Evolutionary conservation across 2,329 filamentous ascomycete genomes (phyloP).

Genomic region (Botryotinia convoluta): DNA sequence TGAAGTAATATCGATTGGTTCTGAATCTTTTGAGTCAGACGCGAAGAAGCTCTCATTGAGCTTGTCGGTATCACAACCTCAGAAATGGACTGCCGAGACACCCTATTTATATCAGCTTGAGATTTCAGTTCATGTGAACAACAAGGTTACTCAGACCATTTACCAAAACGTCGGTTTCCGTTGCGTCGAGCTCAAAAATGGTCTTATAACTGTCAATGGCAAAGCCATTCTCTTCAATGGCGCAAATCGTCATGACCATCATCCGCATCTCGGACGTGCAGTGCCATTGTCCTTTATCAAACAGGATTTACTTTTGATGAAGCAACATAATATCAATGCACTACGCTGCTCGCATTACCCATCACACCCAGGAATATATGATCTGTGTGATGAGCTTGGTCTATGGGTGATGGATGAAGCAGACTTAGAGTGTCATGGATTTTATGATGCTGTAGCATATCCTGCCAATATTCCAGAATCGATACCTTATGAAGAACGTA

Average conservation of each 20-base stretch:
- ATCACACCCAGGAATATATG: constrained; percentile 58
- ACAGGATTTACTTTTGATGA: constrained; percentile 64
- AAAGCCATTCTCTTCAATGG: constrained; percentile 59
- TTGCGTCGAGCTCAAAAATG: constrained; percentile 59
- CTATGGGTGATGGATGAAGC: constrained; percentile 58
- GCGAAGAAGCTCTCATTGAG: constrained; percentile 11
- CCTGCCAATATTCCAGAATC: constrained; percentile 53
- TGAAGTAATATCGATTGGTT: constrained; percentile 10
- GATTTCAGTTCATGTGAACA: constrained; percentile 42
- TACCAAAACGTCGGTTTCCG: constrained; percentile 61
- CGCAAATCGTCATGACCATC: constrained; percentile 60
- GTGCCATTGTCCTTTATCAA: constrained; percentile 56
- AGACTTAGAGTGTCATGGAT: constrained; percentile 54
- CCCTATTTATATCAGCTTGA: constrained; percentile 59
- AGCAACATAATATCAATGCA: constrained; percentile 68
- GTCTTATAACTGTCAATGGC: constrained; percentile 62
- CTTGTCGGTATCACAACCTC: constrained; percentile 46
- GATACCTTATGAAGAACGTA: constrained; percentile 59
- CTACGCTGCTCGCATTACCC: constrained; percentile 68
- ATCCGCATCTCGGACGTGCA: constrained; percentile 45
- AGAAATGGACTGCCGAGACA: constrained; percentile 68
- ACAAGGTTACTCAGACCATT: constrained; percentile 38
- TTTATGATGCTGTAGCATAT: constrained; percentile 42
- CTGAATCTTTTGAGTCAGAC: background rate
- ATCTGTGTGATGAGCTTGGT: constrained; percentile 63